Evolutionary conservation across 805 yeast species (phyloP).

Genomic region (Hagleromyces aurorensis): DNA sequence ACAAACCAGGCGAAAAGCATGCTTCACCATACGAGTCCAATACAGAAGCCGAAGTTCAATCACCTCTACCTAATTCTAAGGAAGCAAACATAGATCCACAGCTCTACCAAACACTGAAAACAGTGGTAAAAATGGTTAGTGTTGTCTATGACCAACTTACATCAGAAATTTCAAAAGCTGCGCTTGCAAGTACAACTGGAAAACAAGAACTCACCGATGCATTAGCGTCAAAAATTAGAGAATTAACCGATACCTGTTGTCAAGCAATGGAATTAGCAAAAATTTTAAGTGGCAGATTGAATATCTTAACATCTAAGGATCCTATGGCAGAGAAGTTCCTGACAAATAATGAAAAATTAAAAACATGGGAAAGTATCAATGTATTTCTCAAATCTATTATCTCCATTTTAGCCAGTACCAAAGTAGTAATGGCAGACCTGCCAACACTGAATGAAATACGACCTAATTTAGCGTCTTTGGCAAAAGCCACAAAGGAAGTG

Average conservation of each 20-base stretch:
- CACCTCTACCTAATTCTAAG: slow-evolving; percentile 23
- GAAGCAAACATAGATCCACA: slow-evolving; percentile 55
- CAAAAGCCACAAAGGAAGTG: slow-evolving; percentile 85
- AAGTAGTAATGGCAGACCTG: slow-evolving; percentile 71
- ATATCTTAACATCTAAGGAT: slow-evolving; percentile 34
- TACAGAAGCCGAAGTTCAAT: slow-evolving; percentile 14
- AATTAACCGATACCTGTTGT: slow-evolving; percentile 68
- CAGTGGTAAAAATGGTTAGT: slow-evolving; percentile 62
- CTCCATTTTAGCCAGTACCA: slow-evolving; percentile 75
- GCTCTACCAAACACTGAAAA: slow-evolving; percentile 53
- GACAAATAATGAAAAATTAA: slow-evolving; percentile 44
- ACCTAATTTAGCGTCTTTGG: slow-evolving; percentile 69
- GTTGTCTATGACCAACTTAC: slow-evolving; percentile 72
- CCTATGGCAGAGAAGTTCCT: slow-evolving; percentile 31
- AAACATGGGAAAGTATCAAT: slow-evolving; percentile 82
- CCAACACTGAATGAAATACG: slow-evolving; percentile 74
- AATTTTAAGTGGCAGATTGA: slow-evolving; percentile 48
- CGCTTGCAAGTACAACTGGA: slow-evolving; percentile 41
- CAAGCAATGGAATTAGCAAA: slow-evolving; percentile 78
- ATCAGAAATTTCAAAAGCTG: slow-evolving; percentile 56
- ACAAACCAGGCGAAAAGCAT: slow-evolving; percentile 7
- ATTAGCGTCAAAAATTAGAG: slow-evolving; percentile 56
- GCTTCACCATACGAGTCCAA: slow-evolving; percentile 5
- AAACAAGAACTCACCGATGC: slow-evolving; percentile 31
- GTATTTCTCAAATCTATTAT: slow-evolving; percentile 75